Percentiles rank a stretch among this genome's conserved stretches.
Conservation (phyloP, 352 stramenopile species). For the Pythium brachiatum region DNA sequence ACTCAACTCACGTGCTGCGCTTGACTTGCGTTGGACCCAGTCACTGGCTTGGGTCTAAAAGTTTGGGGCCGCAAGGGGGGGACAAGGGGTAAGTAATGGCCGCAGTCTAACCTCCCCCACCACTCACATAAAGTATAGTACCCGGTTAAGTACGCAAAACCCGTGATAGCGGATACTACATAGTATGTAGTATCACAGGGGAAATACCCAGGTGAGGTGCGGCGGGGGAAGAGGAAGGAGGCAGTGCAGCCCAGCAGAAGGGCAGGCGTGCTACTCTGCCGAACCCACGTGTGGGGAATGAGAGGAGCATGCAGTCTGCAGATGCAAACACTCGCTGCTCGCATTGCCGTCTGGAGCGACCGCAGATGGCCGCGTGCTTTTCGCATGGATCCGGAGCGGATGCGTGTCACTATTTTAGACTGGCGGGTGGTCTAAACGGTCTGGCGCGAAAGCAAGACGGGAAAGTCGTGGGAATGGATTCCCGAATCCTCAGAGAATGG, state of each 20-base stretch:
- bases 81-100: slow-evolving; percentile 6
- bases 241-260: neutral
- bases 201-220: too few relatives aligned
- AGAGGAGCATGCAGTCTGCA: too few relatives aligned
- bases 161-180: neutral
- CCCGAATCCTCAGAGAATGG: too few relatives aligned
- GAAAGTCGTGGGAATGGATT: neutral
- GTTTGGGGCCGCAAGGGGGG: neutral
- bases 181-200: neutral
- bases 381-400: slow-evolving; percentile 1
- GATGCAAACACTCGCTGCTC: too few relatives aligned
- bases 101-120: neutral
- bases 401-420: neutral
- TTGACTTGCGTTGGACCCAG: neutral
- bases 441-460: neutral
- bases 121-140: slow-evolving; percentile 6
- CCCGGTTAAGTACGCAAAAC: neutral
- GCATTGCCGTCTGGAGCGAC: neutral
- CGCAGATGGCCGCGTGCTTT: neutral
- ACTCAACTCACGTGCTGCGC: slow-evolving; percentile 1
- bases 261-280: neutral
- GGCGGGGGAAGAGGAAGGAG: neutral
- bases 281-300: neutral
- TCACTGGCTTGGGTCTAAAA: neutral
- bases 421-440: neutral